Base-by-base conservation (phyloP, 768 basidiomycete genomes). In the Rhodotorula graminis region DNA sequence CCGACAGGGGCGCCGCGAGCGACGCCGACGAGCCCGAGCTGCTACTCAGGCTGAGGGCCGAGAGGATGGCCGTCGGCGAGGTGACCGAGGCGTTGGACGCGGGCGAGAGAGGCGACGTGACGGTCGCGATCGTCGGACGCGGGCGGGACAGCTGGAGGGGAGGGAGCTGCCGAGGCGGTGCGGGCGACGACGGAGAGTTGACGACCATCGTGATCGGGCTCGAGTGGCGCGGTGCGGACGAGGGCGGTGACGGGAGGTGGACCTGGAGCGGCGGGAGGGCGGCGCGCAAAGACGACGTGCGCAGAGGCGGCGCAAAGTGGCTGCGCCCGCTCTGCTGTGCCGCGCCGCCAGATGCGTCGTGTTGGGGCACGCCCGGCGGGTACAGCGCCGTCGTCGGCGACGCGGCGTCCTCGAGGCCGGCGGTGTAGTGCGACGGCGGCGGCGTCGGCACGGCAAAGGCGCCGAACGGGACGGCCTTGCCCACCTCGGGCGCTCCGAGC, bases 381-480 rank as follows among this genome's bases (percentile, higher is more conserved):
- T n/a, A 57, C 44, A 31, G n/a, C 33, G 25, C 59, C n/a, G 46
- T 40, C 9, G 46, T 61, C 16, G 53, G 73, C 42, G 61, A 63
- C 46, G 40, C n/a, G 44, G 23, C n/a, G 8, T 61, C 60, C 7
- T 27, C n/a, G 21, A 33, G 21, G 19, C 2, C 2, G 42, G 33
- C 44, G 23, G 1, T 46, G 21, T 33, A n/a, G n/a, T 7, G 21
- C 5, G 27, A 14, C 27, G n/a, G 16, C 8, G 66, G 40, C 44
- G 69, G 65, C 23, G 56, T 25, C 3, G 73, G 67, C 8, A 66
- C 29, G 10, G 65, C 44, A 21, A 63, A 64, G 46, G 62, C 33
- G 27, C 60, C 44, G 44, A 12, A 18, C 44, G 44, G 44, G 44
- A 18, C 37, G 44, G 12, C 21, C 53, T 44, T 57, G 37, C 8